These are phyloP conservation scores for Microcos paniculata DNA, from an alignment of 345 rosid genomes.

Conservation along the genomic window DNA sequence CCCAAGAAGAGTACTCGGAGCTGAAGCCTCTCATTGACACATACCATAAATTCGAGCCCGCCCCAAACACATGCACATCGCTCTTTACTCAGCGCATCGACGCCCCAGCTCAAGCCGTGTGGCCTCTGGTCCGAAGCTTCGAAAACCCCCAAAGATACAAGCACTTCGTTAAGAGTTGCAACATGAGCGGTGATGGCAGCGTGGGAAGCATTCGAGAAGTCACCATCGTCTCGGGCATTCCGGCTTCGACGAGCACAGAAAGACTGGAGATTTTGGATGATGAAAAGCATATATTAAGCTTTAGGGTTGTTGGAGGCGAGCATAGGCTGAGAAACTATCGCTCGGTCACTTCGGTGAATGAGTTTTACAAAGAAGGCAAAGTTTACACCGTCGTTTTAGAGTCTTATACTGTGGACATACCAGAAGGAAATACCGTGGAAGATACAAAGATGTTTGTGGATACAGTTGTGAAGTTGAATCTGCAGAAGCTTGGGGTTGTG, in stretches of 20 bases:
- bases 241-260: conserved; percentile 92
- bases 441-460: conserved; percentile 89
- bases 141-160: conserved; percentile 75
- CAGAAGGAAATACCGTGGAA: conserved; percentile 69
- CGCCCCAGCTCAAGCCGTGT: conserved; percentile 55
- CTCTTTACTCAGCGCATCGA: conserved; percentile 72
- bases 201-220: conserved; percentile 79
- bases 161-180: conserved; percentile 78
- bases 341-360: conserved; percentile 78
- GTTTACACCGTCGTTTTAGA: conserved; percentile 69
- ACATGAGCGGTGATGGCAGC: conserved; percentile 50
- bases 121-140: conserved; percentile 70
- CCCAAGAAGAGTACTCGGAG: conserved; percentile 43
- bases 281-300: conserved; percentile 63
- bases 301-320: conserved; percentile 81
- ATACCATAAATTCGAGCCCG: conserved; percentile 55
- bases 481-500: conserved; percentile 75
- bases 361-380: conserved; percentile 42
- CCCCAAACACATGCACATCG: conserved; percentile 63
- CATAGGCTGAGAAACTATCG: conserved; percentile 72
- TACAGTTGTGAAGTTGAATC: conserved; percentile 89
- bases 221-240: conserved; percentile 71
- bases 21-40: conserved; percentile 52
- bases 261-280: conserved; percentile 77
- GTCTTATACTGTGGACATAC: conserved; percentile 80